Base-by-base conservation (phyloP, 169 alveolate species). In the Eimeria necatrix region DNA sequence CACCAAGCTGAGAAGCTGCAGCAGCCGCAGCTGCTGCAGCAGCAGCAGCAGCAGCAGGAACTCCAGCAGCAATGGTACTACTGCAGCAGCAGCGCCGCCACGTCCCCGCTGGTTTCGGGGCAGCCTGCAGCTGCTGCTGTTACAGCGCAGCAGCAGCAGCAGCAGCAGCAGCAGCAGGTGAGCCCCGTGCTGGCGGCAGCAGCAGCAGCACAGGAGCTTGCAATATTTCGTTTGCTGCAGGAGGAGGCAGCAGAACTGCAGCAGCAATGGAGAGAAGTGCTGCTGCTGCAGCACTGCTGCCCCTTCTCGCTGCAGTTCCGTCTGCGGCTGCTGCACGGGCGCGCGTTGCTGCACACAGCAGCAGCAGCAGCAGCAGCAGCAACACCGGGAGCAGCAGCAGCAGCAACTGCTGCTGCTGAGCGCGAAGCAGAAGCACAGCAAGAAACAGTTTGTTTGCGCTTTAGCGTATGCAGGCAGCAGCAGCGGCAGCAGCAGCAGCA, bases 301-400 rank as follows among this genome's bases (percentile, higher is more conserved):
- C 91, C 76, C 48, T 59, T 83, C 59, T 52, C 76, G 91, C 26
- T 83, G 91, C 56, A 56, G 78, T 46, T 83, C 78, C 91, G 78
- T 4, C 78, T 83, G 4, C 24, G 51, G 91, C 76, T 59, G 91
- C 56, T 83, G 91, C 91, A 78, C 26, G 68, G 59, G 32, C 88
- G 88, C 3, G 88, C 88, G 7, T 68, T 78, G 32, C 18, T 56
- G 18, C 91, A 52, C 56, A 83, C 91, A 22, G 52, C 59, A 83
- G 91, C 91, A 18, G 91, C 91, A 83, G 76, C 91, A 83, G 73
- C 91, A 26, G 76, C 74, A 52, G 91, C 59, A 56, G 91, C 10
- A 3, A 4, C 3, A 4, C 41, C 16, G 5, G 60, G 3, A 2
- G 53, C 56, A 32, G 76, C 60, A n/a, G 91, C 56, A n/a, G 91